Percentiles rank a stretch among this genome's conserved stretches.
Evolutionary conservation across 139 green algal species (phyloP).

Genomic region (Chlamydomonas sp.): DNA sequence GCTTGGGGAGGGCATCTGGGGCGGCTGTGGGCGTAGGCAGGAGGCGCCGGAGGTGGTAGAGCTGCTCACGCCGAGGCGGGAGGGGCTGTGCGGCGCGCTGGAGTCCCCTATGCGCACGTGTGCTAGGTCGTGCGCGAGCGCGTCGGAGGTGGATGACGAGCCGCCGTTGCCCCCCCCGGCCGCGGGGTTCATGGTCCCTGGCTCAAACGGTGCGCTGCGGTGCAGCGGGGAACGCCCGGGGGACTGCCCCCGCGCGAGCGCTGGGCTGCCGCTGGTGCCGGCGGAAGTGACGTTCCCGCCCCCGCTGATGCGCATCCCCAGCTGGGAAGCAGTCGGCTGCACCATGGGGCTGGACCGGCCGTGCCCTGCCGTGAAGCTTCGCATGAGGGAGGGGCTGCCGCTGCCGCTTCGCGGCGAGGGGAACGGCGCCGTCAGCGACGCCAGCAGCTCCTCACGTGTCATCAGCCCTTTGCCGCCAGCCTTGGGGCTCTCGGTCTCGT

Average conservation of each 20-base stretch:
- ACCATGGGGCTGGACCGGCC: not conserved
- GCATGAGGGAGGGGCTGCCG: not conserved
- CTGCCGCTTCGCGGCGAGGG: not conserved
- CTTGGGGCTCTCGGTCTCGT: not conserved
- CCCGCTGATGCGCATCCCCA: not conserved
- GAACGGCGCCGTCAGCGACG: not conserved
- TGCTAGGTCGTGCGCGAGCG: not conserved
- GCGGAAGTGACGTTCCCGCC: not conserved
- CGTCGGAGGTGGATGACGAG: not conserved
- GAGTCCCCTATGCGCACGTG: not conserved
- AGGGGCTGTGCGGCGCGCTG: slow-evolving; percentile 20
- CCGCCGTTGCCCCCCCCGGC: not conserved
- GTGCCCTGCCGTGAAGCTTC: slow-evolving; percentile 20
- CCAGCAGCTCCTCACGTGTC: slow-evolving; percentile 33
- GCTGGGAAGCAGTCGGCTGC: not conserved
- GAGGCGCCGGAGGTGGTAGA: not conserved
- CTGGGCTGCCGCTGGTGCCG: not conserved
- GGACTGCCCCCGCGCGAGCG: too few relatives aligned
- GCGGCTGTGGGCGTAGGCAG: slow-evolving; percentile 16
- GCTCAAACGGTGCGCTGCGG: not conserved
- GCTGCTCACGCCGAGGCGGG: too few relatives aligned
- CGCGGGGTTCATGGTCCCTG: not conserved
- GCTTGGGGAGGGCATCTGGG: slow-evolving; percentile 16
- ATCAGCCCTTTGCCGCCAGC: not conserved
- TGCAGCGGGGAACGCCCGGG: not conserved